phyloP scores from a whole-genome alignment of 2,329 filamentous ascomycete genomes.

The Sclerotinia sclerotiorum region DNA sequence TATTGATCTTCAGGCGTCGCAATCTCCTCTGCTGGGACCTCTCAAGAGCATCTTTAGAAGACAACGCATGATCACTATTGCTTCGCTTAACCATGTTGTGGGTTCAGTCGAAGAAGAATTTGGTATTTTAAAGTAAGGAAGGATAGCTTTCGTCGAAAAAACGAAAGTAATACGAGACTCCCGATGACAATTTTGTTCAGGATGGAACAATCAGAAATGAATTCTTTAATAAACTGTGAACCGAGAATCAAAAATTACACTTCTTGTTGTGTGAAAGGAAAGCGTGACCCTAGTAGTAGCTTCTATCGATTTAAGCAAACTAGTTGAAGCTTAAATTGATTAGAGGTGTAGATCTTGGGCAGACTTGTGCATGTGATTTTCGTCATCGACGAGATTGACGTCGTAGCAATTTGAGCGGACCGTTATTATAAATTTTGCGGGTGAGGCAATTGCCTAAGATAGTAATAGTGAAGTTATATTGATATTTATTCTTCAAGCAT shows the following conservation, averaged over 20 bases:
- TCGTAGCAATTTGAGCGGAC: no score
- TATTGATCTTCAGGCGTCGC: neutral
- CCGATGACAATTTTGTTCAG: neutral
- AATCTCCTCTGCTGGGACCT: neutral
- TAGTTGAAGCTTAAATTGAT: neutral
- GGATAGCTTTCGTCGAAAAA: neutral
- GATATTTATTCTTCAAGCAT: no score
- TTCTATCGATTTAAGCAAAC: neutral
- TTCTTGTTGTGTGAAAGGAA: neutral
- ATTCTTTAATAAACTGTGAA: neutral
- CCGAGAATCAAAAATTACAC: neutral
- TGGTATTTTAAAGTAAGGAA: neutral
- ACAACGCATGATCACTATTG: neutral
- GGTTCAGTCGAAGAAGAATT: neutral
- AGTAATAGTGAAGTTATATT: no score
- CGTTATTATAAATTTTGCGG: no score
- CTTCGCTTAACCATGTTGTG: neutral
- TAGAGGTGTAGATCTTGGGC: no score
- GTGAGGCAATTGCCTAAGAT: no score
- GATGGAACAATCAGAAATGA: neutral
- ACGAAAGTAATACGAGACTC: neutral
- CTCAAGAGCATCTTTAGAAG: neutral
- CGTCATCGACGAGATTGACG: no score
- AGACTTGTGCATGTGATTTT: no score
- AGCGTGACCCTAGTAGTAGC: no score